Evolutionary conservation across 495 filamentous ascomycete species (phyloP).

Genomic region (Neurospora terricola): DNA sequence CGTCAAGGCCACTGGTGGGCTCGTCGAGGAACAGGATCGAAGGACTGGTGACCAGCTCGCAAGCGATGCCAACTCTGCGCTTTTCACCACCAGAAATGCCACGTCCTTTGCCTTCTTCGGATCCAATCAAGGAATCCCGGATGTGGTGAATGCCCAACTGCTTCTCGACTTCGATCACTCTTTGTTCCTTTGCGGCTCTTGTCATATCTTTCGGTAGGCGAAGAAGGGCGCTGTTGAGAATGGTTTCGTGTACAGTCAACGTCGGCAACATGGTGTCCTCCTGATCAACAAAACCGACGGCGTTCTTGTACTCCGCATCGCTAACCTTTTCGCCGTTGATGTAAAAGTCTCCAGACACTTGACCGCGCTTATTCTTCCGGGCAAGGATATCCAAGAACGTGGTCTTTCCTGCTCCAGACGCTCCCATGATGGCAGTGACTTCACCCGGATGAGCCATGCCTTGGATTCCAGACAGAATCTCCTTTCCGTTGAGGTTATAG

Average conservation of each 20-base stretch:
- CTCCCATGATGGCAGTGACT: conserved; percentile 95
- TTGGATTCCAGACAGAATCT: conserved; percentile 70
- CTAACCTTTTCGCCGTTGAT: conserved; percentile 86
- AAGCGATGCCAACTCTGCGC: conserved; percentile 90
- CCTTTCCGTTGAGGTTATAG: conserved; percentile 76
- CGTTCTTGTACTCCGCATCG: conserved; percentile 78
- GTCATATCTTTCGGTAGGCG: conserved; percentile 88
- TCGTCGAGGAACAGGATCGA: conserved; percentile 97
- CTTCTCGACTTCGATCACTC: conserved; percentile 84
- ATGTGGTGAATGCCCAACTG: conserved; percentile 91
- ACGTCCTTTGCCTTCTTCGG: conserved; percentile 87
- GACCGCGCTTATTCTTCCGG: conserved; percentile 90
- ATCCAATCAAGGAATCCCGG: conserved; percentile 90
- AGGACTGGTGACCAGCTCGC: conserved; percentile 93
- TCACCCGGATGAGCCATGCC: conserved; percentile 84
- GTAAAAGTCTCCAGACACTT: conserved; percentile 72
- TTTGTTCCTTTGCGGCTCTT: conserved; percentile 71
- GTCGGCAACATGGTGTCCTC: conserved; percentile 97
- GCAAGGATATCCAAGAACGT: conserved; percentile 96
- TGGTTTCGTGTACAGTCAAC: conserved; percentile 95
- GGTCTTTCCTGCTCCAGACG: conserved; percentile 94
- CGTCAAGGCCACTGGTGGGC: conserved; percentile 89
- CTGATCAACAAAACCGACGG: conserved; percentile 95
- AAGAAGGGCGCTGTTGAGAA: conserved; percentile 84
- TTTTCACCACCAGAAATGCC: conserved; percentile 98